Conservation (phyloP, 192 early-diverging fungal genomes). For the Coemansia sp. region DNA sequence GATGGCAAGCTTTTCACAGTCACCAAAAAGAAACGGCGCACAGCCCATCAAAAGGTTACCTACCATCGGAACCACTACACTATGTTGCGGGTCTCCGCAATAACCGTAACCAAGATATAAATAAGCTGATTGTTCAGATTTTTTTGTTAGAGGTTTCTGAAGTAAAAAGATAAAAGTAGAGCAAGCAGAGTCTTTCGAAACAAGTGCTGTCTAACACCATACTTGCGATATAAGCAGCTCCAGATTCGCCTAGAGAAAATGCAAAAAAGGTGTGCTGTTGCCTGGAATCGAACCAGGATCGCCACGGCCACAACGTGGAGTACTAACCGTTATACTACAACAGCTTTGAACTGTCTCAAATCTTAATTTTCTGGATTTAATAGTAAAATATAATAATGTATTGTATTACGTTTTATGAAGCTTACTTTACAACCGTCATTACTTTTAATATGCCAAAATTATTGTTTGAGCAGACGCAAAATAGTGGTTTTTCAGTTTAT, state of each 20-base stretch:
- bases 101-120: constrained; percentile 61
- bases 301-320: constrained; percentile 51
- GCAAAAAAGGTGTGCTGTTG: constrained; percentile 19
- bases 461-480: no score
- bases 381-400: no score
- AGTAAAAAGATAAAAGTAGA: constrained; percentile 1
- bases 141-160: background rate
- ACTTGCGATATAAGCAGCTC: background rate
- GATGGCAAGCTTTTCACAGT: constrained; percentile 70
- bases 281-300: constrained; percentile 53
- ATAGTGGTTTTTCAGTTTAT: no score
- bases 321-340: constrained; percentile 50
- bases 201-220: background rate
- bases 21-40: constrained; percentile 81
- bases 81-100: constrained; percentile 67
- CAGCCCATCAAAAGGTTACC: constrained; percentile 67
- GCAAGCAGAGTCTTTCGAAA: background rate
- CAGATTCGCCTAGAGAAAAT: background rate
- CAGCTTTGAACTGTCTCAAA: constrained; percentile 4
- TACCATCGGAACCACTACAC: constrained; percentile 73
- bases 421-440: no score
- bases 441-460: no score
- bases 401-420: no score
- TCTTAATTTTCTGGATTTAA: background rate
- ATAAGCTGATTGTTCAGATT: background rate